A percentile compares a stretch with the other conserved stretches of the same genome.
Conservation (phyloP, 2,329 filamentous ascomycete species). For the Cladophialophora exuberans region DNA sequence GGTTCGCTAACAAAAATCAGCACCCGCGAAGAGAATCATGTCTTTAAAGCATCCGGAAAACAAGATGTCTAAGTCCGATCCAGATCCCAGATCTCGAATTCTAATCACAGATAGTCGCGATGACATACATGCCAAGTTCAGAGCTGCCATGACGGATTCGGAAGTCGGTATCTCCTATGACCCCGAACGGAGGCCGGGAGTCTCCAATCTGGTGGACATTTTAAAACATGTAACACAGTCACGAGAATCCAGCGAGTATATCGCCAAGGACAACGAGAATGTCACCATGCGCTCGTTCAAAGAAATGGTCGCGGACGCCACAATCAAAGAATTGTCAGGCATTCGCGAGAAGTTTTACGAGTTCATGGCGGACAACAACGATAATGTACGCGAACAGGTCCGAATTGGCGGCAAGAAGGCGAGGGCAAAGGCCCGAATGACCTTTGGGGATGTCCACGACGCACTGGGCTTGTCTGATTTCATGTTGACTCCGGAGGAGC, state of each 20-base stretch:
- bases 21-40: constrained; percentile 85
- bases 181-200: constrained; percentile 69
- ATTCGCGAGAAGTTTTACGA: constrained; percentile 27
- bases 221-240: constrained; percentile 67
- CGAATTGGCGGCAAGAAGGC: constrained; percentile 21
- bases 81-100: constrained; percentile 73
- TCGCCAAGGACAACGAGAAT: constrained; percentile 51
- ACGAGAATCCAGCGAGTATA: constrained; percentile 43
- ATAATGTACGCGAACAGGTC: constrained; percentile 18
- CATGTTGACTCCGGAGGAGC: constrained; percentile 4
- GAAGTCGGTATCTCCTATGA: constrained; percentile 72
- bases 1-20: constrained; percentile 45
- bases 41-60: constrained; percentile 72
- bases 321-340: constrained; percentile 55
- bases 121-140: constrained; percentile 71
- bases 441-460: constrained; percentile 21
- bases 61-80: constrained; percentile 95
- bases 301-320: constrained; percentile 60
- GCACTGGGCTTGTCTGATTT: constrained; percentile 16
- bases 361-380: constrained; percentile 22
- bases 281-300: constrained; percentile 65
- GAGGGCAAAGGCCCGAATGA: constrained; percentile 17
- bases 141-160: constrained; percentile 76
- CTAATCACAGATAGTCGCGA: constrained; percentile 73
- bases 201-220: constrained; percentile 84